Percentiles rank a stretch among this genome's conserved stretches.
Conservation (phyloP, 306 rosid genomes). For the Fagus crenata region DNA sequence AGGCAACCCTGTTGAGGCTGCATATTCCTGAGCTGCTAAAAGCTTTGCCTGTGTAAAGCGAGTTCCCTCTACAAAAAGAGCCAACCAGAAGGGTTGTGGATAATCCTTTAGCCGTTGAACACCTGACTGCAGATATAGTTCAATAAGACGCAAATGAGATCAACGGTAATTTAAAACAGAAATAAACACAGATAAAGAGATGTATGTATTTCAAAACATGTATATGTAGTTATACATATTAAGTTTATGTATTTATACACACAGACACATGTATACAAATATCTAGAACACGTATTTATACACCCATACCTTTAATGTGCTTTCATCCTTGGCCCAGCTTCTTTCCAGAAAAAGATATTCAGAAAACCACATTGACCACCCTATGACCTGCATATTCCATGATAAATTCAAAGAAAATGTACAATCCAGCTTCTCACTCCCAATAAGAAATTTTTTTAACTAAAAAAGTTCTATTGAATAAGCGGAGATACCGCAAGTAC, state of each 20-base stretch:
- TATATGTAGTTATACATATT: not conserved
- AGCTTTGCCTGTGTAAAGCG: constrained; percentile 90
- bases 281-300: not conserved
- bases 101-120: constrained; percentile 67
- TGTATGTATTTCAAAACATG: not conserved
- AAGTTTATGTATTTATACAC: not conserved
- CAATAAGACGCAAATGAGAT: constrained; percentile 32
- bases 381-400: constrained; percentile 64
- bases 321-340: constrained; percentile 96
- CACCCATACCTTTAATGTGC: constrained; percentile 67
- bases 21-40: constrained; percentile 89
- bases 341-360: constrained; percentile 93
- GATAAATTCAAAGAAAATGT: not conserved
- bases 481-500: no score
- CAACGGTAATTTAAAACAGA: constrained; percentile 20
- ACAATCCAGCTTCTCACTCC: not conserved
- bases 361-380: constrained; percentile 99
- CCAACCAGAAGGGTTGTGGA: constrained; percentile 94
- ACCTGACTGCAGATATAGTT: constrained; percentile 65
- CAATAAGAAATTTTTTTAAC: no score
- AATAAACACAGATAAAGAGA: not conserved
- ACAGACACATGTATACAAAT: not conserved
- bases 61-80: constrained; percentile 95
- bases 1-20: constrained; percentile 64
- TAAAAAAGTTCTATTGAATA: no score